These are phyloP conservation scores for Stevia rebaudiana DNA, from an alignment of 140 eudicot species.

Conservation along the genomic window DNA sequence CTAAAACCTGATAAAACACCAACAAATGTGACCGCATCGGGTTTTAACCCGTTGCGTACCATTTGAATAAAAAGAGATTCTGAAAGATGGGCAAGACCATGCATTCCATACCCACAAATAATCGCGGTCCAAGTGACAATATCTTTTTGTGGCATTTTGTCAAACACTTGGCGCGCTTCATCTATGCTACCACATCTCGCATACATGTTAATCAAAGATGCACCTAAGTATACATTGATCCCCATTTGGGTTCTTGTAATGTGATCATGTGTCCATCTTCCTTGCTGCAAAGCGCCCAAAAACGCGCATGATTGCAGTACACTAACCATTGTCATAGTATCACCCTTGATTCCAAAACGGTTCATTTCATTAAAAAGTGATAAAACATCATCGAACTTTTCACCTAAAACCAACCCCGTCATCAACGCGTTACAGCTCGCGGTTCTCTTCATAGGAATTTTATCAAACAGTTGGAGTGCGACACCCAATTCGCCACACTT, in stretches of 20 bases:
- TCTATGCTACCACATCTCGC: slow-evolving; percentile 49
- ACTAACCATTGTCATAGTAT: slow-evolving; percentile 29
- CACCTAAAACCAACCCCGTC: slow-evolving; percentile 23
- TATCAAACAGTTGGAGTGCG: slow-evolving; percentile 32
- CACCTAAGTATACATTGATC: slow-evolving; percentile 28
- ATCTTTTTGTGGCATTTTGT: slow-evolving; percentile 24
- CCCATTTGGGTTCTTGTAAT: slow-evolving; percentile 17
- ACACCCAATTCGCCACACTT: slow-evolving; percentile 23
- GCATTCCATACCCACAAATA: slow-evolving; percentile 39
- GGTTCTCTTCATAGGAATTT: slow-evolving; percentile 21
- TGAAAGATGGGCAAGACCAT: slow-evolving; percentile 32
- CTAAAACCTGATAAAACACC: slow-evolving; percentile 47
- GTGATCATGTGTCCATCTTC: slow-evolving; percentile 30
- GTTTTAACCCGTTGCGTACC: slow-evolving; percentile 28
- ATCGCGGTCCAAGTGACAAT: slow-evolving; percentile 33
- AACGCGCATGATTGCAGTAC: slow-evolving; percentile 37
- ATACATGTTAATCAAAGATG: slow-evolving; percentile 63
- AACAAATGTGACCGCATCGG: slow-evolving; percentile 42
- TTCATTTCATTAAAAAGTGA: slow-evolving; percentile 37
- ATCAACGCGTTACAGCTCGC: slow-evolving; percentile 33
- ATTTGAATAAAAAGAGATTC: slow-evolving; percentile 30
- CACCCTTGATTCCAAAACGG: slow-evolving; percentile 7
- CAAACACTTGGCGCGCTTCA: slow-evolving; percentile 30
- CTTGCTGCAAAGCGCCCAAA: slow-evolving; percentile 39
- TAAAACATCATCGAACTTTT: slow-evolving; percentile 21